Evolutionary conservation across 345 rosid genomes (phyloP).

Genomic region (Hibiscus trionum): DNA sequence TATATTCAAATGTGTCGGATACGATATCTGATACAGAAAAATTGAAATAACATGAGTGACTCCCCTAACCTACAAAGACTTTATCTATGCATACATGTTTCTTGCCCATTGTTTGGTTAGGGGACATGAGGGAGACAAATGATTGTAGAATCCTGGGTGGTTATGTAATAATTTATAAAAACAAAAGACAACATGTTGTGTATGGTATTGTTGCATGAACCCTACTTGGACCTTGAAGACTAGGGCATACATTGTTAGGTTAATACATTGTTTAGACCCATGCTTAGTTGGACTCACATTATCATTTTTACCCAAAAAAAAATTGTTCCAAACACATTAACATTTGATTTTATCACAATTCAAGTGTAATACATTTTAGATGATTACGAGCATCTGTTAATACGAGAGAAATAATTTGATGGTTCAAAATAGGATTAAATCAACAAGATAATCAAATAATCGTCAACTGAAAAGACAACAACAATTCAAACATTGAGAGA

Average conservation of each 20-base stretch:
- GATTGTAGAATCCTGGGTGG: conserved; percentile 2
- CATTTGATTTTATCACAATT: too few relatives aligned
- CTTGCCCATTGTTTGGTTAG: background rate
- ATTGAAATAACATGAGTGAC: too few relatives aligned
- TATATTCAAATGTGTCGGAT: too few relatives aligned
- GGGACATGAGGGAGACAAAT: conserved; percentile 6
- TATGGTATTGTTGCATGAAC: background rate
- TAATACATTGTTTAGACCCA: background rate
- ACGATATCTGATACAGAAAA: too few relatives aligned
- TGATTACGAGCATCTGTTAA: background rate
- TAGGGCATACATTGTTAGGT: background rate
- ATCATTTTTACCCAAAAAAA: too few relatives aligned
- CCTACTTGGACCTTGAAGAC: background rate
- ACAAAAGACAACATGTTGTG: background rate
- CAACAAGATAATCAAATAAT: too few relatives aligned
- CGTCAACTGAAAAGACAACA: too few relatives aligned
- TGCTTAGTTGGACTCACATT: background rate
- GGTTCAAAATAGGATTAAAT: too few relatives aligned
- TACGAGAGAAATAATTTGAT: too few relatives aligned
- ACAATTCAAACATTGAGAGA: too few relatives aligned
- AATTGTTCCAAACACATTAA: too few relatives aligned
- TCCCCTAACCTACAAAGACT: background rate
- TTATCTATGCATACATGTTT: background rate
- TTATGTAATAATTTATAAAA: background rate
- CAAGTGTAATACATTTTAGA: too few relatives aligned